Percentiles rank a stretch among this genome's conserved stretches.
Evolutionary conservation across 495 filamentous ascomycete genomes (phyloP).

Genomic region (Talaromyces wortmannii): DNA sequence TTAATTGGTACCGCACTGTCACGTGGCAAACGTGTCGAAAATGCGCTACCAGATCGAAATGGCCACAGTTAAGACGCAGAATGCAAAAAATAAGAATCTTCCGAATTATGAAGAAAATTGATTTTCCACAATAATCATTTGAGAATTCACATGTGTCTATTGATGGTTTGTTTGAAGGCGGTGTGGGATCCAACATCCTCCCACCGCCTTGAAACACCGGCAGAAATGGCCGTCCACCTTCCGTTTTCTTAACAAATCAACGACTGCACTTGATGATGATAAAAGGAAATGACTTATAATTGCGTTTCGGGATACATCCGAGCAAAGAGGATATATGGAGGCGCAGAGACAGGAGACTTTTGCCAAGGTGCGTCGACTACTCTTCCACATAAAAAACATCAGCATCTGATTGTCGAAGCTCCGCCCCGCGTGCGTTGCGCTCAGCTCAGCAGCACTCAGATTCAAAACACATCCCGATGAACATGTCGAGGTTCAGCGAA

Average conservation of each 20-base stretch:
- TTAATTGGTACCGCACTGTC: conserved; percentile 4
- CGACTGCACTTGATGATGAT: background rate
- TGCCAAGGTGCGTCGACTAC: conserved; percentile 21
- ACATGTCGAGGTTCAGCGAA: conserved; percentile 45
- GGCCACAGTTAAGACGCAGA: no score
- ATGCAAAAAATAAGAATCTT: background rate
- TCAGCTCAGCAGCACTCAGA: conserved; percentile 62
- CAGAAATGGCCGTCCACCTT: conserved; percentile 10
- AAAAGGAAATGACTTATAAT: background rate
- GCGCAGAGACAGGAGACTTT: conserved; percentile 32
- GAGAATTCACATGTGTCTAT: background rate
- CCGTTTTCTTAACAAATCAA: background rate
- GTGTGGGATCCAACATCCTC: background rate
- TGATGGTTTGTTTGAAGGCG: background rate
- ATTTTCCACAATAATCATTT: background rate
- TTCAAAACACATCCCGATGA: conserved; percentile 47
- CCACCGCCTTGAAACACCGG: conserved; percentile 15
- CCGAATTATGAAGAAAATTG: background rate
- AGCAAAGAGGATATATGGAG: conserved; percentile 22
- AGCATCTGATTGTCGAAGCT: conserved; percentile 40
- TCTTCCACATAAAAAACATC: background rate
- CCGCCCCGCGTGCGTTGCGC: conserved; percentile 68
- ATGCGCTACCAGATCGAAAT: background rate
- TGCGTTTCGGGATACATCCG: background rate
- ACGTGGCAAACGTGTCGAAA: background rate